Conservation (phyloP, 345 rosid genomes). For the Hibiscus tridactylites region DNA sequence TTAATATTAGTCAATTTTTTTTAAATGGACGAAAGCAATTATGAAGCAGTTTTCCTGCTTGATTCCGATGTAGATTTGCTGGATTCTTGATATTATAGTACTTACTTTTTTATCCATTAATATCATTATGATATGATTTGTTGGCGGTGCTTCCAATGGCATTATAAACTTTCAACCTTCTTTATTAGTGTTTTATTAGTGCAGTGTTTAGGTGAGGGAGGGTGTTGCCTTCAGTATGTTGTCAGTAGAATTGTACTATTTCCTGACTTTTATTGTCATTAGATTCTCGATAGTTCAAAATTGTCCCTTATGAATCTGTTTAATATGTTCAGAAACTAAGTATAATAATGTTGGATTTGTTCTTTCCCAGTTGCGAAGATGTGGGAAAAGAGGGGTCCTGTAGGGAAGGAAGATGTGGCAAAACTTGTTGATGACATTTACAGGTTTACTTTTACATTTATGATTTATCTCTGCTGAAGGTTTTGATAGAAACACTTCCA, state of each 20-base stretch:
- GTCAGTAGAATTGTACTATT: neutral
- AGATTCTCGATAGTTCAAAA: neutral
- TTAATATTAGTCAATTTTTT: neutral
- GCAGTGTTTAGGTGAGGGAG: neutral
- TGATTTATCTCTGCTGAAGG: neutral
- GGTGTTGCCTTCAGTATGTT: neutral
- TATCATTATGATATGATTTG: neutral
- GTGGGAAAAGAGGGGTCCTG: conserved; percentile 60
- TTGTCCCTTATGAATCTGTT: neutral
- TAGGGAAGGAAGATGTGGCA: conserved; percentile 78
- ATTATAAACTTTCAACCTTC: neutral
- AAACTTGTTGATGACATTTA: conserved; percentile 84
- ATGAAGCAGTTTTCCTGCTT: neutral
- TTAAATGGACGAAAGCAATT: neutral
- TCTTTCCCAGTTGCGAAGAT: conserved; percentile 49
- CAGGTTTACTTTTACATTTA: conserved; percentile 39
- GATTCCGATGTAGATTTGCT: neutral
- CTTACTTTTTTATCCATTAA: neutral
- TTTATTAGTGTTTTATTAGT: neutral
- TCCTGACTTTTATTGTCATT: neutral
- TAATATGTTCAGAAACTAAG: neutral
- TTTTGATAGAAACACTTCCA: neutral
- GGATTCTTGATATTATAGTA: neutral
- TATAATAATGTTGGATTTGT: neutral
- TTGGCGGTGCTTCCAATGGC: neutral